phyloP scores from a whole-genome alignment of 805 yeast genomes.

The Wickerhamiella azymoides region DNA sequence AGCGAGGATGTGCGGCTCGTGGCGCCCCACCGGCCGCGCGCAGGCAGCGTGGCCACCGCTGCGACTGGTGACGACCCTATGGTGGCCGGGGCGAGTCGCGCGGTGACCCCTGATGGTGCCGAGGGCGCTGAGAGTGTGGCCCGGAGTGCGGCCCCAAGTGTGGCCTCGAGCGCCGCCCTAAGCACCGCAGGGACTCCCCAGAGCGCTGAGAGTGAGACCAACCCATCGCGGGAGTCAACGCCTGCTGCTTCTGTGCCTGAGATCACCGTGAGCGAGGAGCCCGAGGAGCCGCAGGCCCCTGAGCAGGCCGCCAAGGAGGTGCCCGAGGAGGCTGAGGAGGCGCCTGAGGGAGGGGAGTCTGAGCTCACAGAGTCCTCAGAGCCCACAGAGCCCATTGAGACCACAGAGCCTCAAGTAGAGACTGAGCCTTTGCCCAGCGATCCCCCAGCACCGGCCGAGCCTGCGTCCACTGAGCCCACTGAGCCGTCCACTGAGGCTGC shows the following conservation, averaged over 20 bases:
- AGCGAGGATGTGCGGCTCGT: conserved; percentile 25
- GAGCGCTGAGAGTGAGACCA: not conserved
- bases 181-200: too few relatives aligned
- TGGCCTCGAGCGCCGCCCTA: too few relatives aligned
- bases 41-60: conserved; percentile 6
- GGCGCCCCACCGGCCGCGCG: conserved; percentile 12
- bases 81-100: not conserved
- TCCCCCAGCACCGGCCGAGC: too few relatives aligned
- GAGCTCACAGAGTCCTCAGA: not conserved
- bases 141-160: too few relatives aligned
- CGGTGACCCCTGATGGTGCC: not conserved
- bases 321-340: not conserved
- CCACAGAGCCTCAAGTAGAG: not conserved
- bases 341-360: conserved; percentile 1
- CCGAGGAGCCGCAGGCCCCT: conserved; percentile 7
- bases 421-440: too few relatives aligned
- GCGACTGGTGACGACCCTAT: conserved; percentile 1
- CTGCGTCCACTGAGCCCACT: conserved; percentile 6
- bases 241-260: not conserved
- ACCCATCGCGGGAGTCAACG: not conserved
- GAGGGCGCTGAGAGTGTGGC: not conserved
- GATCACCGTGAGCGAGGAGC: not conserved
- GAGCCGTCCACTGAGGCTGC: conserved; percentile 2
- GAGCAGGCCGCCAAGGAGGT: conserved; percentile 7
- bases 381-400: not conserved